Conservation (phyloP, 2,329 filamentous ascomycete species). For the Penicillium paneum region DNA sequence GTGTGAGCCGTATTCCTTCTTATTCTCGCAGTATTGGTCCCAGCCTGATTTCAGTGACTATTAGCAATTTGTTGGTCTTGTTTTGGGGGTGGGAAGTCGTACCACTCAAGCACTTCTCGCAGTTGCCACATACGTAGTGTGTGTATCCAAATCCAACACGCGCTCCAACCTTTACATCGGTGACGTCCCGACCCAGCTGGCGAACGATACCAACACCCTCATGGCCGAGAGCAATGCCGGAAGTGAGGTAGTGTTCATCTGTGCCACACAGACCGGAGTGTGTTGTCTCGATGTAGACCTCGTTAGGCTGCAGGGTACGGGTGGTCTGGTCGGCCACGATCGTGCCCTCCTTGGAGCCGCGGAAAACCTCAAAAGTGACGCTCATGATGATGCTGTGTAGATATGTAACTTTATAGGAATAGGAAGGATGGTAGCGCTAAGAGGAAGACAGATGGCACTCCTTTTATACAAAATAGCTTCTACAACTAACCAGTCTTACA, state of each 20-base stretch:
- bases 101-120: constrained; percentile 34
- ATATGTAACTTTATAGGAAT: neutral
- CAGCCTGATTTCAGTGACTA: constrained; percentile 16
- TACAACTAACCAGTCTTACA: neutral
- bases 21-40: constrained; percentile 34
- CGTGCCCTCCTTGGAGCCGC: constrained; percentile 24
- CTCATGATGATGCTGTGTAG: constrained; percentile 15
- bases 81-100: neutral
- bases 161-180: constrained; percentile 46
- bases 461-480: neutral
- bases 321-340: constrained; percentile 27
- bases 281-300: constrained; percentile 27
- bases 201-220: constrained; percentile 55
- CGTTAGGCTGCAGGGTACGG: constrained; percentile 20
- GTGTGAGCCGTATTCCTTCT: constrained; percentile 31
- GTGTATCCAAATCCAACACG: constrained; percentile 39
- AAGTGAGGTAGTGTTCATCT: constrained; percentile 24
- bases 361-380: constrained; percentile 28
- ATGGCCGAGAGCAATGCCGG: constrained; percentile 46
- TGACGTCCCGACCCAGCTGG: constrained; percentile 46
- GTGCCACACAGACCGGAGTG: constrained; percentile 30
- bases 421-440: neutral
- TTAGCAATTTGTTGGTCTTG: neutral
- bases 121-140: constrained; percentile 34
- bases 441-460: neutral